phyloP scores from a whole-genome alignment of 441 rosid species.

The Erysimum cheiri region DNA sequence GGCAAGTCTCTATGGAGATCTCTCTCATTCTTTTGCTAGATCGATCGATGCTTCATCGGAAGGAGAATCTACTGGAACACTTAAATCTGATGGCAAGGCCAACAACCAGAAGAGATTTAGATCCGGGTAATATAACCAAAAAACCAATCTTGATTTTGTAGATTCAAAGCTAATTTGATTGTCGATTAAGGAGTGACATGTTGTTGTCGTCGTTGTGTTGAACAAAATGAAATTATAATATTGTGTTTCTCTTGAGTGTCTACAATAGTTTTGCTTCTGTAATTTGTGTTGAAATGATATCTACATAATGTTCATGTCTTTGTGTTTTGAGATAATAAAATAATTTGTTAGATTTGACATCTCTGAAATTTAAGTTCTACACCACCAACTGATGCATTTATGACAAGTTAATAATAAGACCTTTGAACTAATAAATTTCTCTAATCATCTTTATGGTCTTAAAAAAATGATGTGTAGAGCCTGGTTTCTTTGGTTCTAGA shows the following conservation, averaged over 20 bases:
- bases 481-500: conserved; percentile 19
- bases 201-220: not conserved
- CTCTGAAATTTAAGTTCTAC: conserved; percentile 13
- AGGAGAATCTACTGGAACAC: conserved; percentile 72
- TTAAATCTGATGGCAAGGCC: conserved; percentile 68
- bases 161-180: conserved; percentile 38
- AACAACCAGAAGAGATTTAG: conserved; percentile 72
- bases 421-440: not conserved
- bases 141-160: conserved; percentile 12
- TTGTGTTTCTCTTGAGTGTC: conserved; percentile 36
- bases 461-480: conserved; percentile 10
- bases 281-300: conserved; percentile 27
- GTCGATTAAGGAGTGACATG: conserved; percentile 17
- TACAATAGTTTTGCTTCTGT: conserved; percentile 29
- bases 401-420: conserved; percentile 17
- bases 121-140: conserved; percentile 35
- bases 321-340: conserved; percentile 17
- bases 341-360: conserved; percentile 16
- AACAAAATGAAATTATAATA: conserved; percentile 19
- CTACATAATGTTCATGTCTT: conserved; percentile 34
- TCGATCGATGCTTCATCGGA: conserved; percentile 77
- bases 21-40: conserved; percentile 70
- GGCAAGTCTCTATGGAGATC: conserved; percentile 85
- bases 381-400: conserved; percentile 16
- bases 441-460: conserved; percentile 7